Conservation (phyloP, 352 stramenopile genomes). For the Phytopythium vexans region DNA sequence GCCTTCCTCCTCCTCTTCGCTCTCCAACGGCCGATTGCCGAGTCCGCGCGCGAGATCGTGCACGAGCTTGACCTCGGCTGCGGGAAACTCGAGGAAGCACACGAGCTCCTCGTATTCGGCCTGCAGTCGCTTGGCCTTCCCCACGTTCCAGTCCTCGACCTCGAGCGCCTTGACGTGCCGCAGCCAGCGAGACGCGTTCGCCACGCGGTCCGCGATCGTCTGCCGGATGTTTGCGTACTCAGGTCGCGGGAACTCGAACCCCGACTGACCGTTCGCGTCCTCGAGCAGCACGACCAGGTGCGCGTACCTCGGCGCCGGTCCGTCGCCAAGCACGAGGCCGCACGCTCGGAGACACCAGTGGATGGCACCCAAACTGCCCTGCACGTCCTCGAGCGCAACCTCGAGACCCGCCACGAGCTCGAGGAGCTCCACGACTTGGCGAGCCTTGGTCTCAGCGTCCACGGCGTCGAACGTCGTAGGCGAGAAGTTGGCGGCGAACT, state of each 20-base stretch:
- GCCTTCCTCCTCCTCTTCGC: conserved; percentile 9
- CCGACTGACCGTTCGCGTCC: conserved; percentile 38
- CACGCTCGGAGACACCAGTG: conserved; percentile 81
- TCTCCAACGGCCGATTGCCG: background rate
- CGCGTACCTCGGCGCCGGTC: conserved; percentile 53
- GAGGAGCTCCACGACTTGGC: conserved; percentile 41
- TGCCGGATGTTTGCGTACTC: conserved; percentile 72
- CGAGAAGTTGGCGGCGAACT: conserved; percentile 53
- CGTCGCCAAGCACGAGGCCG: conserved; percentile 46
- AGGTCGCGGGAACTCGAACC: conserved; percentile 52
- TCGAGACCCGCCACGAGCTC: conserved; percentile 57
- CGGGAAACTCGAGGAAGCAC: conserved; percentile 62
- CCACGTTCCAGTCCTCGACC: conserved; percentile 65
- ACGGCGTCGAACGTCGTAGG: conserved; percentile 38
- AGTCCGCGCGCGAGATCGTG: conserved; percentile 26
- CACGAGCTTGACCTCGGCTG: conserved; percentile 63
- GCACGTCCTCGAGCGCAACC: conserved; percentile 46
- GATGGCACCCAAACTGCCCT: conserved; percentile 52
- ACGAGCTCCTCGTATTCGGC: conserved; percentile 49
- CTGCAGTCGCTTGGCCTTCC: conserved; percentile 39
- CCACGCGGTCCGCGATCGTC: conserved; percentile 66
- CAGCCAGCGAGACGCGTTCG: conserved; percentile 60
- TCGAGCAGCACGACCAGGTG: conserved; percentile 66
- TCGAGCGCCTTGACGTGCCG: conserved; percentile 62
- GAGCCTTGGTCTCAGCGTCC: conserved; percentile 19